These are phyloP conservation scores for Coemansia biformis DNA, from an alignment of 192 early-diverging fungal species.

Conservation along the genomic window DNA sequence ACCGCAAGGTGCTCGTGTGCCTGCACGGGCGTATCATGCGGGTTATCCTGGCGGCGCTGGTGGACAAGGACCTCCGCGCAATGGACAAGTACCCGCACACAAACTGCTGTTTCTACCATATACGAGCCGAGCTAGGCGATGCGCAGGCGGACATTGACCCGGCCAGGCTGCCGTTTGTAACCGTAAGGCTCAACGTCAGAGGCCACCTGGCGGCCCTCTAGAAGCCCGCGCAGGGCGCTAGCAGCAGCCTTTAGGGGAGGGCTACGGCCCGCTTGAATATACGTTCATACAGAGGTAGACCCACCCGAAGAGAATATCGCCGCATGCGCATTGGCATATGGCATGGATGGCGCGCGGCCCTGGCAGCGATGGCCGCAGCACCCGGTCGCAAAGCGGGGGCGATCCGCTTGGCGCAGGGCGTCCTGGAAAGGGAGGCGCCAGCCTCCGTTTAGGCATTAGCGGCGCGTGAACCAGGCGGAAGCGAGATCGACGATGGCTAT, in stretches of 20 bases:
- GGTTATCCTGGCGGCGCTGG: constrained; percentile 39
- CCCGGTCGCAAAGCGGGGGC: neutral
- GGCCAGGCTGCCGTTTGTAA: constrained; percentile 19
- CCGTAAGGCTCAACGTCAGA: constrained; percentile 27
- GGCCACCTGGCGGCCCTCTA: constrained; percentile 21
- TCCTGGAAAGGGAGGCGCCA: too few species aligned
- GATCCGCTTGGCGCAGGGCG: too few species aligned
- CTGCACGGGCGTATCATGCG: constrained; percentile 43
- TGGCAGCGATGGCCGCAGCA: neutral
- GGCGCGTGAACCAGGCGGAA: too few species aligned
- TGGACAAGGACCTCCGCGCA: constrained; percentile 29
- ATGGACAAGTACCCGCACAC: constrained; percentile 36
- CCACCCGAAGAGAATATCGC: too few species aligned
- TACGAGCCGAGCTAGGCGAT: constrained; percentile 19
- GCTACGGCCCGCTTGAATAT: too few species aligned
- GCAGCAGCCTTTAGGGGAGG: neutral
- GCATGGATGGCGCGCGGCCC: neutral
- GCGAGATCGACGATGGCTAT: too few species aligned
- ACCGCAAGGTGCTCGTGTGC: constrained; percentile 22
- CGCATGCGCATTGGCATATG: neutral
- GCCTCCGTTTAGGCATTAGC: too few species aligned
- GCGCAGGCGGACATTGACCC: constrained; percentile 6
- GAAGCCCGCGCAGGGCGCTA: neutral
- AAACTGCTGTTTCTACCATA: constrained; percentile 43
- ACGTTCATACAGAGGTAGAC: too few species aligned